Evolutionary conservation across 306 rosid genomes (phyloP), one percentile per base, ranked within the genome.

Genomic region (Styphnolobium japonicum): DNA sequence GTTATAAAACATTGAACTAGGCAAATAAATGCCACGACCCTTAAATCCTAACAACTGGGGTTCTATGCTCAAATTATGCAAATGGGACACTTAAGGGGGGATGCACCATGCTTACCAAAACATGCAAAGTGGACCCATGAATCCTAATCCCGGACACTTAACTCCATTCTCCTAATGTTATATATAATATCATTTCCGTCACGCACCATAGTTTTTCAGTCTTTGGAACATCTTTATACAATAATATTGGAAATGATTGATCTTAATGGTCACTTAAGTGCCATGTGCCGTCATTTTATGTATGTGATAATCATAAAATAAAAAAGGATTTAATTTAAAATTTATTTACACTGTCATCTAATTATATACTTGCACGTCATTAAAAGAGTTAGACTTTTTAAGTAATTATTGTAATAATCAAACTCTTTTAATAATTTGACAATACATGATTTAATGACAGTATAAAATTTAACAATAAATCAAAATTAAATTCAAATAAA

Each of bases 61-160:
- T 58, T 23, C 56, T 43, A 18, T 27, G 45, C n/a, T 34, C 43
- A 37, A 33, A 46, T 64, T 39, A 73, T 58, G 63, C 64, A 27
- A 84, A 76, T 37, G 46, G 19, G 77, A 53, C 53, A 56, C 51
- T 67, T 2, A 65, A 27, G 42, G 90, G 90, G 88, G 89, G 89
- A 80, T 85, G 93, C 72, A 87, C 80, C 85, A 80, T 79, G 80
- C 80, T 71, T 40, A 76, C 81, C 61, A 57, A 70, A 73, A 73
- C 77, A 80, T 84, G 89, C 82, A 45, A 79, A 55, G 84, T 74
- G 89, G 90, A 82, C 82, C 90, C 87, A 45, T 45, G 16, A 27
- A 64, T 73, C 73, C 40, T 56, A 16, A 57, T 52, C 55, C n/a
- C 15, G 14, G 31, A 55, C 67, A 79, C 65, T 60, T 12, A 2